A percentile compares a stretch with the other conserved stretches of the same genome.
phyloP scores from a whole-genome alignment of 148 eudicot genomes.

The Selenicereus undatus region DNA sequence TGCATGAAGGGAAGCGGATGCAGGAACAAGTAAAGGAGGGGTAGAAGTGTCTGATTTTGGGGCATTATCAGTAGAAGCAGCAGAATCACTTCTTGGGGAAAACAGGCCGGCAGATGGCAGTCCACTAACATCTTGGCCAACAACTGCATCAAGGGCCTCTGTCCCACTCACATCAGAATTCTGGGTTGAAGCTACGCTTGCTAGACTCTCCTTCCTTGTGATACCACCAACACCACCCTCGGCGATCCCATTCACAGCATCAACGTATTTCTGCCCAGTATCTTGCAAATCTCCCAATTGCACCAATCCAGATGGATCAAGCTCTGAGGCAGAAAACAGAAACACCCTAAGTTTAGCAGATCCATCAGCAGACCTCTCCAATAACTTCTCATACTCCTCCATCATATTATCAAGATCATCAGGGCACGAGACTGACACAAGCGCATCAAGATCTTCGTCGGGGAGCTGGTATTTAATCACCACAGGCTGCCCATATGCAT shows the following conservation, averaged over 20 bases:
- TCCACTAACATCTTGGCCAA: constrained; percentile 41
- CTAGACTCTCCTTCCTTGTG: constrained; percentile 59
- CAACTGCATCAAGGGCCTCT: constrained; percentile 46
- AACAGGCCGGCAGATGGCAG: constrained; percentile 33
- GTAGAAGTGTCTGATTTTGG: constrained; percentile 37
- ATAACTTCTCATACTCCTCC: constrained; percentile 86
- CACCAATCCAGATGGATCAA: constrained; percentile 49
- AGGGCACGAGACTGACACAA: constrained; percentile 75
- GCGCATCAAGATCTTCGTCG: constrained; percentile 91
- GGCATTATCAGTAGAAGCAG: constrained; percentile 37
- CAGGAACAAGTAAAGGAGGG: constrained; percentile 30
- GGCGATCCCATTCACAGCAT: constrained; percentile 77
- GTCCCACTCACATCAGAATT: constrained; percentile 76
- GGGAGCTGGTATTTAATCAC: constrained; percentile 86
- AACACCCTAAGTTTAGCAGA: constrained; percentile 83
- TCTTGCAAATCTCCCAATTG: constrained; percentile 55
- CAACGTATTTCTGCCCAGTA: constrained; percentile 69
- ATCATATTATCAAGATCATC: constrained; percentile 97
- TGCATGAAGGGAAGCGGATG: constrained; percentile 27
- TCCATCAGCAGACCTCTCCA: constrained; percentile 67
- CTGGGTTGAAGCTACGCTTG: constrained; percentile 78
- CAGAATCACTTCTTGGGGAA: constrained; percentile 46
- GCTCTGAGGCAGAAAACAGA: constrained; percentile 63
- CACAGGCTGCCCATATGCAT: constrained; percentile 50
- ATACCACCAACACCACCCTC: constrained; percentile 46